Evolutionary conservation across 2,329 filamentous ascomycete genomes (phyloP), one percentile per base, ranked within the genome.

Genomic region (Acephala macrosclerotiorum): DNA sequence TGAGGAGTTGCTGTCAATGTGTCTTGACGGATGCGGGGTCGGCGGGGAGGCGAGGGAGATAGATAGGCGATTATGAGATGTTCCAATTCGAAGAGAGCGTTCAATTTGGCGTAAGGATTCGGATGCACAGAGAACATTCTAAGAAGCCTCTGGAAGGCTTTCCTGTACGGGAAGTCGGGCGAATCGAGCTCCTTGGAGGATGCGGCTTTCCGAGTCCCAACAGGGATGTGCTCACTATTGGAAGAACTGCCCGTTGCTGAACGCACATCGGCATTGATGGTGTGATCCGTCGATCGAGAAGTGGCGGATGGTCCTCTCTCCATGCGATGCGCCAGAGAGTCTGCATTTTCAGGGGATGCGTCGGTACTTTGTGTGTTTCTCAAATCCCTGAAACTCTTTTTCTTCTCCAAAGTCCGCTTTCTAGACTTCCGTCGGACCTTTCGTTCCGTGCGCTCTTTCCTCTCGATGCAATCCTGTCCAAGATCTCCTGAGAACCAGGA

Each of bases 101-200:
- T 90, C 14, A 99, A 85, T 78, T 99, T 99, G 25, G 88, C 85
- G 71, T 91, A 91, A 0, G 96, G 96, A 75, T 96, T 97, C 0
- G 93, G 92, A 70, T 96, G 92, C 3, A 94, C 92, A 49, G 92
- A 93, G 72, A 99, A 97, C 80, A 93, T 94, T 69, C 88, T 89
- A 36, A 98, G 83, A 1, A 98, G 83, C 14, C 90, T 89, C 70
- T 89, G 85, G 75, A 97, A 97, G 0, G 94, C 91, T 70, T 89
- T 87, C 60, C 88, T 88, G 75, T 95, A 97, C 0, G 92, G 92
- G 72, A 97, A 97, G 45, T 91, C 88, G 5, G 72, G 74, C 36
- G 73, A 73, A 11, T 75, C 72, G 38, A 72, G 60, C 20, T 76
- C 74, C 58, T 74, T 76, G 6, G 69, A 40, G 8, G 35, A 63